Base-by-base conservation (phyloP, 257 asterid genomes). In the Cynanchum wilfordii region DNA sequence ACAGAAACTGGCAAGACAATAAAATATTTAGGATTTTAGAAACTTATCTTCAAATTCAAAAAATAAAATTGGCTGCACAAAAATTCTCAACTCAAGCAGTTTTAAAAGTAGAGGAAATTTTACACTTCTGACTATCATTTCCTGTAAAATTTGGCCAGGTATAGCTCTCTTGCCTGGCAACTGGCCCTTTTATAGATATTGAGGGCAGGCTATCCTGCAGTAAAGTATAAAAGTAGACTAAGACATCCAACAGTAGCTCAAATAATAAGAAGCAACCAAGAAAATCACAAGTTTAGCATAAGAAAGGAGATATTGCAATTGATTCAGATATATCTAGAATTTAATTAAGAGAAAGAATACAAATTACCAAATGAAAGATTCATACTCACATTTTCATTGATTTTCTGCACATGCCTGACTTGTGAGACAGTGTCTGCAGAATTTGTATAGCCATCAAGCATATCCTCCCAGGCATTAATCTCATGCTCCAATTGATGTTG, bases 391-490 rank as follows among this genome's bases (percentile, higher is more conserved):
- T 78, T 84, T 73, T 57, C 80, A 44, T 82, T 79, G 44, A 63
- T 42, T 52, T 69, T 59, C 60, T 71, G 50, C 56, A 75, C 70
- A 66, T 72, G 81, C 52, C 78, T 80, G 58, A 71, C 73, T 76
- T 79, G 89, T 16, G 72, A 78, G 55, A 82, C 86, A 50, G 47
- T 77, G 76, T 76, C 77, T 57, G 81, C 78, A 19, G 83, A 77
- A 76, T 55, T 73, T 75, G 71, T 72, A 66, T 84, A 86, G 82
- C 75, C 79, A 76, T 71, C 82, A 40, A 81, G 83, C 88, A 85
- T 77, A 66, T 86, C 89, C 52, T 82, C 79, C 96, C 97, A 88
- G 74, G 81, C 78, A 70, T 80, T 82, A 47, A 72, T 87, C 67
- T 82, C 96, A n/a, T 44, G 75, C 50, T 68, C 79, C 63, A 77